These are phyloP conservation scores for Zygotorulaspora sp. DNA, from an alignment of 805 yeast genomes.

Conservation along the genomic window DNA sequence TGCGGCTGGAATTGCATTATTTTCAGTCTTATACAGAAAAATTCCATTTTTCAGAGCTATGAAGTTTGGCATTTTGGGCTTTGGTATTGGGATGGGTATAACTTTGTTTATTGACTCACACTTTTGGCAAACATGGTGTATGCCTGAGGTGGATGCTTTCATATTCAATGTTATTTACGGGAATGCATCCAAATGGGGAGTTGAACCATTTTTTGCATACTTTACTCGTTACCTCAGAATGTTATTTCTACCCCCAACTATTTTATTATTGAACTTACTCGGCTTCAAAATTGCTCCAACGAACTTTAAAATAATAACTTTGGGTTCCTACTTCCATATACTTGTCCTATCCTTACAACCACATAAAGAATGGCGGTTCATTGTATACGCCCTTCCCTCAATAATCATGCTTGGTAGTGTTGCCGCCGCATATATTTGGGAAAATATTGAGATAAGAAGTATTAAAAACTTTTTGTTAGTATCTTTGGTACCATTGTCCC, in stretches of 20 bases:
- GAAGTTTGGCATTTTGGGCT: conserved; percentile 45
- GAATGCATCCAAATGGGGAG: conserved; percentile 76
- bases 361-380: conserved; percentile 93
- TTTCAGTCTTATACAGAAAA: conserved; percentile 44
- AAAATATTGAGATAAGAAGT: conserved; percentile 28
- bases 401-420: conserved; percentile 60
- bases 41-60: conserved; percentile 40
- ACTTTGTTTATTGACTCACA: conserved; percentile 58
- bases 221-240: conserved; percentile 43
- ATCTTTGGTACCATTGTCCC: conserved; percentile 33
- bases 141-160: conserved; percentile 76
- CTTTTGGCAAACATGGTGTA: conserved; percentile 60
- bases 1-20: conserved; percentile 45
- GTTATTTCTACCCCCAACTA: conserved; percentile 46
- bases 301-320: conserved; percentile 42
- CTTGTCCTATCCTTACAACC: conserved; percentile 70
- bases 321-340: conserved; percentile 54
- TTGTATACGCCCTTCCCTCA: conserved; percentile 69
- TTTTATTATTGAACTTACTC: conserved; percentile 36
- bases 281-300: conserved; percentile 39
- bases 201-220: conserved; percentile 68
- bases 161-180: conserved; percentile 74
- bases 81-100: conserved; percentile 42
- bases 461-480: conserved; percentile 27
- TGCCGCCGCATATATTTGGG: conserved; percentile 45